Evolutionary conservation across 2,329 filamentous ascomycete species (phyloP), one percentile per base, ranked within the genome.

Genomic region (Colletotrichum gloeosporioides): DNA sequence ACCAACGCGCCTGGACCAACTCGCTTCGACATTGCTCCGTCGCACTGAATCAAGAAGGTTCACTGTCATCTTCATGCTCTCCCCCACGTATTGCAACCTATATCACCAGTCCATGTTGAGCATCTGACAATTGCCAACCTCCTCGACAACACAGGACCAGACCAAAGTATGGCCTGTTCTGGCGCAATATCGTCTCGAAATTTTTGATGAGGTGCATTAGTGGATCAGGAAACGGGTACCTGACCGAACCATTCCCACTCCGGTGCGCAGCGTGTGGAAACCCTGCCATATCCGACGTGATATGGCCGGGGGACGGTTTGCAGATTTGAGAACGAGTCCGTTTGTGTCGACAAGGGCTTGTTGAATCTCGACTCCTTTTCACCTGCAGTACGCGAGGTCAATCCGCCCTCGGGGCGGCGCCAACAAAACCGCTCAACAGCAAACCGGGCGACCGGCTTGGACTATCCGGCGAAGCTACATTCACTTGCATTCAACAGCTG

Each of bases 191-290:
- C 59, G 59, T 55, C 70, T 69, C 59, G 74, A 76, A 76, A 69
- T 69, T 73, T 76, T 61, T 73, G 70, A 76, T 62, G 59, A 76
- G 65, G 70, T 76, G 70, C 74, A 76, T 76, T 76, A 76, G 74
- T 76, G 74, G 74, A 76, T 76, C 74, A 73, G 74, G 22, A 62
- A 65, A 76, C 74, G 59, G 74, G 59, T 76, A 76, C 71, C 63
- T 69, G 73, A 57, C 69, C 69, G 65, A 69, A 44, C 64, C 74
- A 74, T 74, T 74, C 59, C 71, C 74, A 69, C 71, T 76, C 70
- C 69, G 59, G 65, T 69, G 59, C 49, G 64, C 34, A 69, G 71
- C 74, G 34, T 73, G 74, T 76, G 71, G 59, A 69, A 73, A 73
- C 70, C 74, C 39, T 64, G 64, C 70, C 74, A 61, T 69, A 65